Evolutionary conservation across 2,329 filamentous ascomycete species (phyloP), one percentile per base, ranked within the genome.

Genomic region (Beauveria rudraprayagi): DNA sequence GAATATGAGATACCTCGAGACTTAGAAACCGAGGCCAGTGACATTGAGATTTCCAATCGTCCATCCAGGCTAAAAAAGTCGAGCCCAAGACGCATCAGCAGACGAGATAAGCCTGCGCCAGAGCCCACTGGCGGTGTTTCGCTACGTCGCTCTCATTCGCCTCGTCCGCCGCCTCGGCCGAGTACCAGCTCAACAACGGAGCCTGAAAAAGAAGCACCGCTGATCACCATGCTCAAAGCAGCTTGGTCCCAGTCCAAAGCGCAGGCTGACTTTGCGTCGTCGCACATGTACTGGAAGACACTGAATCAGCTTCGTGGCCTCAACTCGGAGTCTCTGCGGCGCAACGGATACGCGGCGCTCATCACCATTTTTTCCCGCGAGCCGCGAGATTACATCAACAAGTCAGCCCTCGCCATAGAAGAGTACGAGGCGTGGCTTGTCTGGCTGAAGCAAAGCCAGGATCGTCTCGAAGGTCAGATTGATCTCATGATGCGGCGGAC

Each of bases 221-320:
- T 62, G 11, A 80, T 90, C 46, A 81, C 83, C 1, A 92, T 92
- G 87, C 81, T 92, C 30, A 86, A 88, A 65, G 87, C 88, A 19
- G 90, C 90, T 17, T 89, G 89, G 66, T 81, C 86, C 1, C 88
- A 91, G 70, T 92, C 90, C 60, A 86, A 90, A 66, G 85, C 88
- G 26, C 85, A 89, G 63, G 89, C 89, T 0, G 91, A 96, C 70
- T 96, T 92, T 68, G 85, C 94, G 55, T 88, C 88, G 34, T 89
- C 91, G 1, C 90, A 95, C 67, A 81, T 90, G 56, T 96, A 93
- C 77, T 93, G 90, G 86, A 89, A 88, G 70, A 92, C 91, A 0
- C 76, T 93, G 30, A 85, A 90, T 63, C 88, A 91, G 64, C 80
- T 96, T 19, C 84, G 85, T 66, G 81, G 80, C 59, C 73, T 89